These are phyloP conservation scores for Tetradesmus lagerheimii DNA, from an alignment of 139 green algal species.

Conservation along the genomic window DNA sequence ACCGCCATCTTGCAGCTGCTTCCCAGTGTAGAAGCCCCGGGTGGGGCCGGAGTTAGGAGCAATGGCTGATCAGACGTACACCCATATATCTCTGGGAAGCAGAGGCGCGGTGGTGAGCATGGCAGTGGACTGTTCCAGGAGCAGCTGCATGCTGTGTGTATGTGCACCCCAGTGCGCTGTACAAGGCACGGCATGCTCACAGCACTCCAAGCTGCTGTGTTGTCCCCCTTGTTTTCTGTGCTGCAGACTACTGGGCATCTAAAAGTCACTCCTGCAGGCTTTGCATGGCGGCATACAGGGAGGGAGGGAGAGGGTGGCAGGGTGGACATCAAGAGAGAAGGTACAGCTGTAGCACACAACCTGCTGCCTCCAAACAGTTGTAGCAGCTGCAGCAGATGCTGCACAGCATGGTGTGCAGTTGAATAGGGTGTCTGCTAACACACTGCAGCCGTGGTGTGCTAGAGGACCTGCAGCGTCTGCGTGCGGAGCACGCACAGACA, in stretches of 20 bases:
- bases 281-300: conserved; percentile 67
- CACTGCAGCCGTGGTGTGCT: not conserved
- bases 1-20: not conserved
- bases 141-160: not conserved
- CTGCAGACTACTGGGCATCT: conserved; percentile 64
- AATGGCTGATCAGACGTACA: conserved; percentile 20
- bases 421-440: not conserved
- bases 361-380: not conserved
- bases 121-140: not conserved
- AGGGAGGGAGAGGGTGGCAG: conserved; percentile 45
- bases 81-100: conserved; percentile 41
- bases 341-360: conserved; percentile 25
- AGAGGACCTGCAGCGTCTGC: not conserved
- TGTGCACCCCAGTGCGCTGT: not conserved
- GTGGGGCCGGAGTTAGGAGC: not conserved
- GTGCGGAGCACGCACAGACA: not conserved
- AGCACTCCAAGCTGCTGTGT: not conserved
- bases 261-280: conserved; percentile 52
- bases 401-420: not conserved
- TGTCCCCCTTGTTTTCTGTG: not conserved
- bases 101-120: conserved; percentile 44
- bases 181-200: not conserved
- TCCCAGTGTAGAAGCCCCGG: not conserved
- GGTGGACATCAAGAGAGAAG: conserved; percentile 65
- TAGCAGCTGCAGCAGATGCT: not conserved